Evolutionary conservation across 495 filamentous ascomycete genomes (phyloP), one percentile per base, ranked within the genome.

Genomic region (Filosporella fistucella): DNA sequence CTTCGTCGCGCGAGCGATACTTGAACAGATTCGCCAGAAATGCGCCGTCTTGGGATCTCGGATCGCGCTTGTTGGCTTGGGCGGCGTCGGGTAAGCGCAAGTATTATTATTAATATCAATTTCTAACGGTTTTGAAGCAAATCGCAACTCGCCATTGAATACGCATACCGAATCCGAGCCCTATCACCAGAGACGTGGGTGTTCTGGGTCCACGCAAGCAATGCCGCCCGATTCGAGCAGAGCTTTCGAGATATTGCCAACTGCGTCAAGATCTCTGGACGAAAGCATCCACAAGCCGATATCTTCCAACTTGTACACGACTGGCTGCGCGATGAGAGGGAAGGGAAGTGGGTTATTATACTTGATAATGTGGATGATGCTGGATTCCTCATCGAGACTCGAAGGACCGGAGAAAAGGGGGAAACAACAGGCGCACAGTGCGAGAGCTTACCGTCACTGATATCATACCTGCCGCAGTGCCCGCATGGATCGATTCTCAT

Each of bases 141-240:
- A 42, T 62, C 56, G 23, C 59, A 62, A 47, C 47, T 59, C 22
- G 59, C 59, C 14, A 59, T 55, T 38, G 41, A 57, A 56, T 60
- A 69, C 43, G 29, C 49, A 16, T 71, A 73, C 47, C 58, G 51
- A 46, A 45, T 55, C 10, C 61, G 56, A 53, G 52, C 66, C 18
- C 39, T 34, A 36, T 70, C 57, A n/a, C 69, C 66, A 3, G 35
- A 62, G 20, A 74, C 64, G 17, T 73, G 63, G 63, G 65, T 77
- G 8, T 71, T 78, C 54, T 79, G 76, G 74, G 54, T 77, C 8
- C 64, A 70, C 52, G 66, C 67, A 3, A 67, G 67, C 41, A 70
- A 55, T 32, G 39, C 36, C 3, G 56, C 60, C 5, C 61, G 68
- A 10, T 69, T 75, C 20, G 61, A 67, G 54, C 55, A 72, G 36